phyloP scores from a whole-genome alignment of 805 yeast genomes.

The Wickerhamomyces alni region DNA sequence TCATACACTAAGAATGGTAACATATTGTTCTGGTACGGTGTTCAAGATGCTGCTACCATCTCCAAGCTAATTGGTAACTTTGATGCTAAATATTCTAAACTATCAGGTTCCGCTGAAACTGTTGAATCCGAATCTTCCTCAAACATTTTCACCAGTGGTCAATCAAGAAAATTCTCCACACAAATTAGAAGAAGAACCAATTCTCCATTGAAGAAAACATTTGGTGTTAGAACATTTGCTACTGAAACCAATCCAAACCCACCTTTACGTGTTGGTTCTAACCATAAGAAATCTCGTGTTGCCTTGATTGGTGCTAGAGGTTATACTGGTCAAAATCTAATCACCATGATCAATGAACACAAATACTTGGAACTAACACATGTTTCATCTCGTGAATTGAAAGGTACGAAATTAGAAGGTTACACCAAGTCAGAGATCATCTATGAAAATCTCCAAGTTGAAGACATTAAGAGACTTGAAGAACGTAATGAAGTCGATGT shows the following conservation, averaged over 20 bases:
- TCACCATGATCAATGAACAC: conserved; percentile 79
- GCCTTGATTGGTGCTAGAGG: conserved; percentile 99
- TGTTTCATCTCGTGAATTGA: conserved; percentile 92
- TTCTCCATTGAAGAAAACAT: conserved; percentile 12
- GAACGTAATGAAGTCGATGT: conserved; percentile 75
- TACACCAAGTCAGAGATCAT: conserved; percentile 75
- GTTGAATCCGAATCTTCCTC: conserved; percentile 26
- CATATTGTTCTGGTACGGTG: conserved; percentile 93
- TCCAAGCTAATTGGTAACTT: conserved; percentile 58
- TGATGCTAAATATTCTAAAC: conserved; percentile 28
- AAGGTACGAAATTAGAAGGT: conserved; percentile 81
- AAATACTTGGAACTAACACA: conserved; percentile 84
- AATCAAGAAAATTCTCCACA: conserved; percentile 50
- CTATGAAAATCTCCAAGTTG: conserved; percentile 82
- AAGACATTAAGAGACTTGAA: conserved; percentile 79
- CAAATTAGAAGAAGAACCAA: conserved; percentile 19
- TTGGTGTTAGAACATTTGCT: conserved; percentile 26
- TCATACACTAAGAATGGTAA: conserved; percentile 86
- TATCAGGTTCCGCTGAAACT: conserved; percentile 24
- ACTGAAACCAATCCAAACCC: conserved; percentile 58
- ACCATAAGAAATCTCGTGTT: conserved; percentile 59
- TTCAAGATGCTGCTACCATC: conserved; percentile 54
- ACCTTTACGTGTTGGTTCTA: conserved; percentile 60
- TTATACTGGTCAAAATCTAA: conserved; percentile 90
- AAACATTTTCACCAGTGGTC: conserved; percentile 39